Evolutionary conservation across 192 early-diverging fungal genomes (phyloP).

Genomic region (Coemansia sp.): DNA sequence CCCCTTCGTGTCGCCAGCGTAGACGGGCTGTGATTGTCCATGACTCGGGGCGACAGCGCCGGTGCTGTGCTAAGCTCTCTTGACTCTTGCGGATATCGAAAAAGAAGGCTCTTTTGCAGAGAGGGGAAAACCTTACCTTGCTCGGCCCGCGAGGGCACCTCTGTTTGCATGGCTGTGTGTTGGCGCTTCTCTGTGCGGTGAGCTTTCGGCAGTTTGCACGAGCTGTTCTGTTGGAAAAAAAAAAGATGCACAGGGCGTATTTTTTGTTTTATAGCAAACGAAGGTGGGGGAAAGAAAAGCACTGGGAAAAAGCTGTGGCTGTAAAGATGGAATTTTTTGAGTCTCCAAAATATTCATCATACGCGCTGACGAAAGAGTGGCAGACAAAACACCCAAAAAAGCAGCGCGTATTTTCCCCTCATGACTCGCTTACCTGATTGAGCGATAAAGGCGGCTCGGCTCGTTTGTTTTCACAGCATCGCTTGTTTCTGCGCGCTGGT

Average conservation of each 20-base stretch:
- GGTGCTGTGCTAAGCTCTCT: background rate
- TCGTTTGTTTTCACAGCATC: no score
- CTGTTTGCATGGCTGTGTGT: constrained; percentile 8
- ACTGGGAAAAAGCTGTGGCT: background rate
- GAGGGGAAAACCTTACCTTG: constrained; percentile 17
- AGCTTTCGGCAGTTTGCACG: background rate
- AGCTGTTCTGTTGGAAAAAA: background rate
- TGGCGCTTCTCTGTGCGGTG: background rate
- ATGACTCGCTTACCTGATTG: no score
- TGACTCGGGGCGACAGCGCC: background rate
- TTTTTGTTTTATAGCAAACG: background rate
- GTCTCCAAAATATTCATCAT: no score
- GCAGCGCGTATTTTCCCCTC: no score
- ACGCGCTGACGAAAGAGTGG: no score
- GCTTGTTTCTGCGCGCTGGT: no score
- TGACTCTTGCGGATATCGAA: background rate
- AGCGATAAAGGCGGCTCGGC: no score
- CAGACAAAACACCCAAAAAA: no score
- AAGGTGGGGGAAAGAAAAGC: background rate
- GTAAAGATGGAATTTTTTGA: background rate
- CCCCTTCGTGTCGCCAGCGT: no score
- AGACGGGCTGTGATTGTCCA: background rate
- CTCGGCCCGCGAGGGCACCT: constrained; percentile 17
- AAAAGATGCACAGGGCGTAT: constrained; percentile 2
- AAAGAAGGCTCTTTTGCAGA: background rate